Evolutionary conservation across 1,139 yeast genomes (phyloP), one percentile per base, ranked within the genome.

Genomic region (Taphrina pruni): DNA sequence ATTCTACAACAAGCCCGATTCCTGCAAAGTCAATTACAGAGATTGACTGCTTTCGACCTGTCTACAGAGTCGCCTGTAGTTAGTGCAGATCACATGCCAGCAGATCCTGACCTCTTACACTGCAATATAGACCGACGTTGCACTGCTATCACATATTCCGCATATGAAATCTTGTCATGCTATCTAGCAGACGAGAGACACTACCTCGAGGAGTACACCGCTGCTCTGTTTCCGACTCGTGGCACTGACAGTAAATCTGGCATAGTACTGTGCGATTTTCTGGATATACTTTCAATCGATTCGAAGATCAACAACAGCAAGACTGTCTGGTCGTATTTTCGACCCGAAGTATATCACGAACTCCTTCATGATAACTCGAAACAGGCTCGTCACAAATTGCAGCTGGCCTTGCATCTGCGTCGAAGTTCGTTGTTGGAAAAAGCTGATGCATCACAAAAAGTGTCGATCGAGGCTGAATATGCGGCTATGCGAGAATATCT

Each of bases 231-330:
- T 11, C 54, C 54, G 8, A 9, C 36, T 50, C 54, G 8, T 1
- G 54, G 54, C 6, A 26, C 20, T n/a, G 36, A 50, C 9, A 21
- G 21, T n/a, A 26, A 21, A 35, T 50, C 54, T 21, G 58, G 58
- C 20, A 54, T 36, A 36, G 58, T 54, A 14, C 43, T 54, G 20
- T 38, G 41, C 20, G 58, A 54, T 36, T 54, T 35, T 12, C 20
- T 54, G 21, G 58, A 54, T 17, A 36, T 54, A 36, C 43, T 54
- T 1, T 6, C 41, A 8, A 7, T 54, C 11, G 54, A 50, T 8
- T 0, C 17, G 11, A n/a, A 9, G 5, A 17, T 17, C 12, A 41
- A 41, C 12, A 26, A 8, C 5, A 36, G n/a, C 17, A 32, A 12
- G n/a, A 14, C 21, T n/a, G 26, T 17, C 21, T 32, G 58, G 58